Conservation (phyloP, 1,284 basidiomycete genomes). For the Filobasidium uniguttulatum region DNA sequence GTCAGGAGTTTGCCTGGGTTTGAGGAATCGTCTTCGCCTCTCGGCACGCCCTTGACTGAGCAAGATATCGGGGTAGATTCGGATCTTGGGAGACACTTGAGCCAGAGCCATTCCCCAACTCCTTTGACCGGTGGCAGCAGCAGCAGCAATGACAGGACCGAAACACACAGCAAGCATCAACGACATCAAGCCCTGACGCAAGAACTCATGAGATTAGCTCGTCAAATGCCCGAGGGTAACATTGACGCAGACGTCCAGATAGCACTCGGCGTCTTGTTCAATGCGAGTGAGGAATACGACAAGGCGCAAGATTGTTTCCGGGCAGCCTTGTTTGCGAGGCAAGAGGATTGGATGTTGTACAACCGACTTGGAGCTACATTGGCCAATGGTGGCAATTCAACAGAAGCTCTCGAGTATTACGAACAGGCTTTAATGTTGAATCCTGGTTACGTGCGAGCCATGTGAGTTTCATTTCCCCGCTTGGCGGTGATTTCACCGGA, state of each 20-base stretch:
- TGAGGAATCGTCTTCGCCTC: too few relatives aligned
- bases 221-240: conserved; percentile 38
- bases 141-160: conserved; percentile 16
- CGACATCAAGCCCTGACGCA: conserved; percentile 27
- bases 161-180: conserved; percentile 21
- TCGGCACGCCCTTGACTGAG: too few relatives aligned
- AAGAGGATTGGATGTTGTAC: conserved; percentile 91
- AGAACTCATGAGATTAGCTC: conserved; percentile 36
- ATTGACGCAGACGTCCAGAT: conserved; percentile 92
- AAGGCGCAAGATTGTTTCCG: conserved; percentile 92
- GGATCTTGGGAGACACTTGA: conserved; percentile 18
- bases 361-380: conserved; percentile 94
- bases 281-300: conserved; percentile 80
- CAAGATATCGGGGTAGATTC: too few relatives aligned
- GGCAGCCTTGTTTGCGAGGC: conserved; percentile 72
- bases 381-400: conserved; percentile 75
- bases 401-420: conserved; percentile 79
- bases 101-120: conserved; percentile 43
- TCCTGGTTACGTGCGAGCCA: conserved; percentile 82
- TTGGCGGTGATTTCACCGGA: neutral
- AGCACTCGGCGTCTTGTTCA: conserved; percentile 83
- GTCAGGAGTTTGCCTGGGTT: conserved; percentile 39
- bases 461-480: conserved; percentile 41
- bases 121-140: too few relatives aligned
- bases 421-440: conserved; percentile 77